Evolutionary conservation across 78 protist species (phyloP).

Genomic region (Speleostelium caveatum): DNA sequence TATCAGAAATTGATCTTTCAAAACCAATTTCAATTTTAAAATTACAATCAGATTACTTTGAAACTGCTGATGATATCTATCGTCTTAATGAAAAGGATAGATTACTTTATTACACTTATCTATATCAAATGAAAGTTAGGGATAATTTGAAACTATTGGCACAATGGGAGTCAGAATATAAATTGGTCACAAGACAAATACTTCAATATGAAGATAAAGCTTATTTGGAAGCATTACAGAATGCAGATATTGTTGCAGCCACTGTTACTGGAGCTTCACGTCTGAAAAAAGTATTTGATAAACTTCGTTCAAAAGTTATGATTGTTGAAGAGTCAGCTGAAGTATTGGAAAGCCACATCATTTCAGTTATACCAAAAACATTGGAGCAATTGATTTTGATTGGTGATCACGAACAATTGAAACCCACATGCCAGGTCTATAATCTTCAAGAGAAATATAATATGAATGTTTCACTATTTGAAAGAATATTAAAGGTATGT

Average conservation of each 20-base stretch:
- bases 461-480: constrained; percentile 86
- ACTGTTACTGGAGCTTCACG: constrained; percentile 57
- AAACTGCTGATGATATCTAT: constrained; percentile 6
- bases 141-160: background rate
- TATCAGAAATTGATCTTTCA: constrained; percentile 6
- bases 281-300: constrained; percentile 19
- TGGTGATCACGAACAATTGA: constrained; percentile 95
- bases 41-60: constrained; percentile 13
- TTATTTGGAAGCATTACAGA: background rate
- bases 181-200: background rate
- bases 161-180: background rate
- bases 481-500: constrained; percentile 81
- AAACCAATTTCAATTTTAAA: background rate
- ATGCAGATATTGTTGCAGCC: constrained; percentile 49
- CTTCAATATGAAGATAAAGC: constrained; percentile 33
- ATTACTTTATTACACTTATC: constrained; percentile 10
- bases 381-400: constrained; percentile 87
- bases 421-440: constrained; percentile 80
- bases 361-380: constrained; percentile 62
- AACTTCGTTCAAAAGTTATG: constrained; percentile 28
- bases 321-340: constrained; percentile 83
- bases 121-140: background rate
- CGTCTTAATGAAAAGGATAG: background rate
- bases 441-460: constrained; percentile 35
- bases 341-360: constrained; percentile 88